phyloP scores from a whole-genome alignment of 2,329 filamentous ascomycete species.

The Oidium heveae region DNA sequence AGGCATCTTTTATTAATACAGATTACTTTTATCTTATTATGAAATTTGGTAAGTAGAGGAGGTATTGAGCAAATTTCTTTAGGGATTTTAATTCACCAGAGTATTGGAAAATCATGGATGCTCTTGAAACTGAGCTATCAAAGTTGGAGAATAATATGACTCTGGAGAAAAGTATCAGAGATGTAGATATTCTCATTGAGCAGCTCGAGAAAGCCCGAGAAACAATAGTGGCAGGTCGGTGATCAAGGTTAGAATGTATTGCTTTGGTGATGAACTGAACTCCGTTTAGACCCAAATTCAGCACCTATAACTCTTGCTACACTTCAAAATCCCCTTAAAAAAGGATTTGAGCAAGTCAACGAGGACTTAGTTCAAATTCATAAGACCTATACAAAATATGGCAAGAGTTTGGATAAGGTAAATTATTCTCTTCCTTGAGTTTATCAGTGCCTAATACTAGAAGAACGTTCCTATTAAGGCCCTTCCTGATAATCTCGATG shows the following conservation, averaged over 20 bases:
- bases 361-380: slow-evolving; percentile 64
- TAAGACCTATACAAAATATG: slow-evolving; percentile 58
- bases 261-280: too few relatives aligned
- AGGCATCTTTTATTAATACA: too few relatives aligned
- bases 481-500: slow-evolving; percentile 57
- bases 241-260: slow-evolving; percentile 2
- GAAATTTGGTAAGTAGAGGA: too few relatives aligned
- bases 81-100: too few relatives aligned
- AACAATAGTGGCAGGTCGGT: slow-evolving; percentile 40
- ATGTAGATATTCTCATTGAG: slow-evolving; percentile 67
- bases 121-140: slow-evolving; percentile 11
- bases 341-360: slow-evolving; percentile 56
- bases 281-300: slow-evolving; percentile 37
- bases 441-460: neutral
- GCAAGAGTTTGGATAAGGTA: slow-evolving; percentile 65
- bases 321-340: slow-evolving; percentile 65
- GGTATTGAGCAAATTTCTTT: too few relatives aligned
- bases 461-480: slow-evolving; percentile 23
- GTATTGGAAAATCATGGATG: slow-evolving; percentile 15
- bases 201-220: slow-evolving; percentile 49
- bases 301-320: slow-evolving; percentile 55
- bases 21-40: too few relatives aligned
- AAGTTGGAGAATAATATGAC: slow-evolving; percentile 13
- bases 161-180: slow-evolving; percentile 23
- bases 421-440: slow-evolving; percentile 2